Conservation (phyloP, 164 flowering plant species). For the Vitis labrusca region DNA sequence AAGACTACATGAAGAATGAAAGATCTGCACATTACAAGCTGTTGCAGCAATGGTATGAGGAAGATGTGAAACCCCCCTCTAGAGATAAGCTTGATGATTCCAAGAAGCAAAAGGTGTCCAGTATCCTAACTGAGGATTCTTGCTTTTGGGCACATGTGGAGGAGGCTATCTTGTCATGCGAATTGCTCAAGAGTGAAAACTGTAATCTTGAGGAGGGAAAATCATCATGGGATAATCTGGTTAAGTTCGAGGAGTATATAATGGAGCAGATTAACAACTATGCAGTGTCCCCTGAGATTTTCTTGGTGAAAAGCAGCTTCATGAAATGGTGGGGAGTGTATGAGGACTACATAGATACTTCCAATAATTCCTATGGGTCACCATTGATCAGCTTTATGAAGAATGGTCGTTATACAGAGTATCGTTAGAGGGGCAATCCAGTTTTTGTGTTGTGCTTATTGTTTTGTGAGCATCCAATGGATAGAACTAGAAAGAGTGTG, state of each 20-base stretch:
- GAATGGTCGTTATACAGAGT: too few species aligned
- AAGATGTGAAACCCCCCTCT: constrained; percentile 1
- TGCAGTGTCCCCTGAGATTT: constrained; percentile 23
- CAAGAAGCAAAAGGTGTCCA: neutral
- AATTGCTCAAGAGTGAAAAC: constrained; percentile 5
- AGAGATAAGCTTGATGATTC: neutral
- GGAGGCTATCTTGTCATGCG: constrained; percentile 18
- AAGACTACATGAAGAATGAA: constrained; percentile 21
- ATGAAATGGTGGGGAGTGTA: constrained; percentile 29
- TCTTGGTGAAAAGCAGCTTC: constrained; percentile 24
- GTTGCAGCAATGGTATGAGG: neutral
- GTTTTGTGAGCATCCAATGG: too few species aligned
- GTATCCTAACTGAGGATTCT: constrained; percentile 29
- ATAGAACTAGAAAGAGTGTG: too few species aligned
- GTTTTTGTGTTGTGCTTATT: too few species aligned
- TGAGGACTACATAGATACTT: neutral
- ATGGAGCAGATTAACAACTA: constrained; percentile 11
- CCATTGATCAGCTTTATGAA: constrained; percentile 12
- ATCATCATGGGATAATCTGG: constrained; percentile 2
- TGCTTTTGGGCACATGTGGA: constrained; percentile 34
- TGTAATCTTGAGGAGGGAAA: neutral
- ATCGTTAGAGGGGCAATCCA: too few species aligned
- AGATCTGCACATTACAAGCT: constrained; percentile 30
- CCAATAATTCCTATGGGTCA: neutral
- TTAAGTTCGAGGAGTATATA: constrained; percentile 16